Evolutionary conservation across 2,329 filamentous ascomycete species (phyloP), one percentile per base, ranked within the genome.

Genomic region (Madurella fahalii): DNA sequence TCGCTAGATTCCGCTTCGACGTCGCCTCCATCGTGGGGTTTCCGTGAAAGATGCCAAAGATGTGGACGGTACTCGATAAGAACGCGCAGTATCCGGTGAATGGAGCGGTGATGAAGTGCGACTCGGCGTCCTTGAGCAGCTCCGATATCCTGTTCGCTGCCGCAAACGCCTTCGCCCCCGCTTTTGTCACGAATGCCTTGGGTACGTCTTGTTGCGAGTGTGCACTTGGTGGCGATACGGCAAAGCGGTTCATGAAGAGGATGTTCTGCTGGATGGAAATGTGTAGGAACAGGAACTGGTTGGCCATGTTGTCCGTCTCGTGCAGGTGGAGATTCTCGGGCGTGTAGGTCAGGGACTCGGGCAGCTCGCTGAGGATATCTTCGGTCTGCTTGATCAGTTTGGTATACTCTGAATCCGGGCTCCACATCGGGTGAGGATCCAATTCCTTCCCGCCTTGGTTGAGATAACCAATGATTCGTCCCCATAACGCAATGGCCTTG

Each of bases 31-130:
- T 79, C 11, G 82, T 75, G 13, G 84, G 75, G 61, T 95, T 92
- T 58, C 90, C 89, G 4, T 90, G 94, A 67, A 96, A 95, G 3
- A 95, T 90, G 5, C 90, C 90, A 63, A 91, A 87, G 18, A 97
- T 89, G 65, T 97, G 94, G n/a, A 96, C 89, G 0, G 90, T 95
- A 50, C 90, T 94, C 1, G 93, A 92, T 18, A 92, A 84, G 68
- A 96, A 97, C 2, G 93, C 91, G 64, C 90, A 95, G 69, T 97
- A 99, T 1, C 94, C 93, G 1, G 91, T 89, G 69, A 97, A 97
- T 0, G 94, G 94, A 0, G 92, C 93, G 0, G 91, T 86, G 8
- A 97, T 82, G 56, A 87, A 84, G 67, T 93, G 85, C 12, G 87
- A 82, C 64, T 91, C 87, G 2, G 88, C 84, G 61, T 95, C 90